Evolutionary conservation across 2,329 filamentous ascomycete species (phyloP), one percentile per base, ranked within the genome.

Genomic region (Aspergillus ruber): DNA sequence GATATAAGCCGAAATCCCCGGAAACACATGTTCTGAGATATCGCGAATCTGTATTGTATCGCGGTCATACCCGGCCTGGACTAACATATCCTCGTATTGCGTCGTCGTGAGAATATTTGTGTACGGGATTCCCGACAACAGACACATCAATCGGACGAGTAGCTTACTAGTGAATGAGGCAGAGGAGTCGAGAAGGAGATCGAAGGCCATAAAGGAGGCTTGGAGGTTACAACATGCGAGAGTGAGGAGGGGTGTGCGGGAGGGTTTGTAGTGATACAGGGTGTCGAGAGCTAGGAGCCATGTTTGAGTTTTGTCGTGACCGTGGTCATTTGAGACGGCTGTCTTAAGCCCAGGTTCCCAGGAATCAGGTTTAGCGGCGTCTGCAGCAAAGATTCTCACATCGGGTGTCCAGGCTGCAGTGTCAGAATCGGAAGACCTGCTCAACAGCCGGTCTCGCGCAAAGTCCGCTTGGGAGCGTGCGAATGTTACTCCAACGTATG

Each of bases 251-350:
- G 73, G 70, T 46, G 62, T 66, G 12, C 79, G 65, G 0, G 77
- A 80, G 0, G 78, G 79, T 0, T 65, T 66, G 55, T 81, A 82
- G 56, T 82, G 78, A 46, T 82, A 82, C 4, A 80, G 57, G 2
- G 77, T 77, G 56, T 82, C 79, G 1, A 82, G 67, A 0, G 74
- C 79, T 1, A 82, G 66, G 0, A 82, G 63, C 77, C 77, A 81
- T 55, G 43, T 77, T 46, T 52, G 43, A n/a, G n/a, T 21, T 38
- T 13, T 38, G 17, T 33, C 32, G n/a, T 27, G 45, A 49, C 1
- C 21, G 9, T 42, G 39, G 17, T 46, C 2, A 3, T 39, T 18
- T 20, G 35, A 35, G 15, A 58, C 43, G 13, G 54, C 51, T 25
- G 41, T 8, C 8, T 52, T 51, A 3, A 72, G 47, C 5, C 65